Evolutionary conservation across 2,329 filamentous ascomycete genomes (phyloP).

Genomic region (Knoxdaviesia proteae): DNA sequence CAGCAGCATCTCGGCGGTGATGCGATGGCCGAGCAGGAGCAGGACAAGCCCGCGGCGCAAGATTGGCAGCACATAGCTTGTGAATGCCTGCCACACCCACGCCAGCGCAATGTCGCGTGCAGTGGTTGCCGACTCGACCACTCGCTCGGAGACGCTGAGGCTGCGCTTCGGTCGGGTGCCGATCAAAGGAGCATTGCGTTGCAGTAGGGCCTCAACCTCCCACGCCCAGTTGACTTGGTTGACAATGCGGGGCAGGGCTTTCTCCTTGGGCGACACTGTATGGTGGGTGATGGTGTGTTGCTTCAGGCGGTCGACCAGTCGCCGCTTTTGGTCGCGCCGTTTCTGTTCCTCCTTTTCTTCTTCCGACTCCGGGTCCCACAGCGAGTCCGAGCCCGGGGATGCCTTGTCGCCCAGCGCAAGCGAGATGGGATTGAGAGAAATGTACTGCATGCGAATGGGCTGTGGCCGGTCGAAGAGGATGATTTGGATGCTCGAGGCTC

Average conservation of each 20-base stretch:
- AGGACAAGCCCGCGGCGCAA: slow-evolving; percentile 55
- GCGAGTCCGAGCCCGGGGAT: slow-evolving; percentile 14
- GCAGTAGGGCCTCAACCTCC: slow-evolving; percentile 68
- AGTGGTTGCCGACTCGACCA: slow-evolving; percentile 81
- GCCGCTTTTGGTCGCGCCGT: slow-evolving; percentile 36
- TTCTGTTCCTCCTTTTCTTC: slow-evolving; percentile 44
- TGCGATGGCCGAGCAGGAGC: slow-evolving; percentile 56
- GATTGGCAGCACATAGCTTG: slow-evolving; percentile 58
- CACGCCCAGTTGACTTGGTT: slow-evolving; percentile 93
- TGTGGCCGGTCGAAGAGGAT: slow-evolving; percentile 76
- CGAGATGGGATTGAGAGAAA: slow-evolving; percentile 75
- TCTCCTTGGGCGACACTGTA: slow-evolving; percentile 61
- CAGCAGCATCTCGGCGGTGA: slow-evolving; percentile 61
- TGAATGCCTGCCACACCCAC: slow-evolving; percentile 49
- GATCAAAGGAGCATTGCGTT: slow-evolving; percentile 75
- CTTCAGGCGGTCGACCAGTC: slow-evolving; percentile 67
- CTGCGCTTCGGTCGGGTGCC: slow-evolving; percentile 63
- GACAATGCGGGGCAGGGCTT: slow-evolving; percentile 58
- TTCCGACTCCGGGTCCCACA: slow-evolving; percentile 35
- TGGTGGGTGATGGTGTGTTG: slow-evolving; percentile 70
- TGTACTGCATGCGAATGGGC: slow-evolving; percentile 84
- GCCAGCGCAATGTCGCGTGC: slow-evolving; percentile 56
- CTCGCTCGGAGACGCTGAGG: slow-evolving; percentile 80
- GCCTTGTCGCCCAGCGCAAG: slow-evolving; percentile 63
- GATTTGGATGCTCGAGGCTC: slow-evolving; percentile 59